A percentile compares a stretch with the other conserved stretches of the same genome.
phyloP scores from a whole-genome alignment of 768 basidiomycete species.

The Tricholomella constricta region DNA sequence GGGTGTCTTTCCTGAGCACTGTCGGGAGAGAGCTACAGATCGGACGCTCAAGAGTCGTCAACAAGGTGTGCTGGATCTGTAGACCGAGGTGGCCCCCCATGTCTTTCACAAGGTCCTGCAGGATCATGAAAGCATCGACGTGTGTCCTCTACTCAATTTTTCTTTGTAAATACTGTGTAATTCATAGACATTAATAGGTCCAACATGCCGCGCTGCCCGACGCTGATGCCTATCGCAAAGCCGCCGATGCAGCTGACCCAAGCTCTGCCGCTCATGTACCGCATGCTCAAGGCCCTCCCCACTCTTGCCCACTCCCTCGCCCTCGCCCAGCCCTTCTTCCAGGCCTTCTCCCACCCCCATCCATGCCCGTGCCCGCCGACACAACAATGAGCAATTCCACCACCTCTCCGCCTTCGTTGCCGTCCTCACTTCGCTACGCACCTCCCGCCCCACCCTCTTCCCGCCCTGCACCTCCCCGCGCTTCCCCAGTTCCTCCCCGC shows the following conservation, averaged over 20 bases:
- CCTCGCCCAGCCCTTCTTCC: neutral
- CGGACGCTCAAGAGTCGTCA: no score
- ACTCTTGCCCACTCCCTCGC: slow-evolving; percentile 20
- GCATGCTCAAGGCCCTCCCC: neutral
- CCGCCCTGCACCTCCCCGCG: slow-evolving; percentile 64
- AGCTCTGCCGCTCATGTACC: neutral
- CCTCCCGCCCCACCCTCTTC: slow-evolving; percentile 73
- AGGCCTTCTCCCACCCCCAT: neutral
- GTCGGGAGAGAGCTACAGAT: no score
- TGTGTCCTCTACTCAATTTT: slow-evolving; percentile 17
- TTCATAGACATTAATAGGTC: slow-evolving; percentile 47
- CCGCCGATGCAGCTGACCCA: slow-evolving; percentile 68
- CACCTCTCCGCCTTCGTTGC: slow-evolving; percentile 67
- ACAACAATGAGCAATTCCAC: slow-evolving; percentile 35
- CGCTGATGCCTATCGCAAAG: slow-evolving; percentile 48
- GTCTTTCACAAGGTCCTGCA: slow-evolving; percentile 70
- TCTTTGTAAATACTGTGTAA: neutral
- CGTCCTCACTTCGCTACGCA: slow-evolving; percentile 69
- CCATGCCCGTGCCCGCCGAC: slow-evolving; percentile 7
- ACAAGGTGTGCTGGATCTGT: no score
- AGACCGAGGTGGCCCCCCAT: slow-evolving; percentile 65
- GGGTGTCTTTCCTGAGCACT: no score
- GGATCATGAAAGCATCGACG: slow-evolving; percentile 66
- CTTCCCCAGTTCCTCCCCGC: slow-evolving; percentile 71
- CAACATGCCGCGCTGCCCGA: slow-evolving; percentile 69